Evolutionary conservation across 768 basidiomycete species (phyloP).

Genomic region (Hygrocybe punicea): DNA sequence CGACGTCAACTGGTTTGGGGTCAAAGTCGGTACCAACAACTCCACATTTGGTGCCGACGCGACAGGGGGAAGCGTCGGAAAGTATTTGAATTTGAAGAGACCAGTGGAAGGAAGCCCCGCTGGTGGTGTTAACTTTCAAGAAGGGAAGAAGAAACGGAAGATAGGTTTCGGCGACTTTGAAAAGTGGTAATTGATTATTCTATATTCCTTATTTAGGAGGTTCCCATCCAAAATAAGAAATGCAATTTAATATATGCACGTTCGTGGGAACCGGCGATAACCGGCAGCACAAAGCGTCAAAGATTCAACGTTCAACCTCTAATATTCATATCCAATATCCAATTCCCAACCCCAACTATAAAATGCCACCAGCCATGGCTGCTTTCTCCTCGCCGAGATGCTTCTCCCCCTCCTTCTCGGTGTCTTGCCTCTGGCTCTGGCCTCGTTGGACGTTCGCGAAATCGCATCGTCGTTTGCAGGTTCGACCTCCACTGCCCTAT

Average conservation of each 20-base stretch:
- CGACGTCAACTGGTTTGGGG: slow-evolving; percentile 83
- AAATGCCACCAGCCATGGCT: too few relatives aligned
- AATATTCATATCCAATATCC: too few relatives aligned
- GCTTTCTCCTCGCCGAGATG: too few relatives aligned
- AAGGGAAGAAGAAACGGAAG: slow-evolving; percentile 75
- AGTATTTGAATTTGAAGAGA: slow-evolving; percentile 65
- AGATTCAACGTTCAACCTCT: too few relatives aligned
- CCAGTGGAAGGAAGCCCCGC: slow-evolving; percentile 27
- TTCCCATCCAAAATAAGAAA: too few relatives aligned
- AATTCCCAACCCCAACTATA: too few relatives aligned
- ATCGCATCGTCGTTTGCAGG: slow-evolving; percentile 44
- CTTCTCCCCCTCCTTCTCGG: too few relatives aligned
- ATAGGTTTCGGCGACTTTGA: slow-evolving; percentile 91
- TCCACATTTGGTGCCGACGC: slow-evolving; percentile 29
- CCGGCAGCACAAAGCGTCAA: too few relatives aligned
- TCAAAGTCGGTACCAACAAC: slow-evolving; percentile 61
- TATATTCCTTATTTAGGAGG: too few relatives aligned
- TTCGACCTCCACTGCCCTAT: slow-evolving; percentile 38
- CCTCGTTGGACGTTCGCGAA: neutral
- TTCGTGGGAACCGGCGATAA: too few relatives aligned
- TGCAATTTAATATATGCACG: too few relatives aligned
- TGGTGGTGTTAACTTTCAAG: slow-evolving; percentile 19
- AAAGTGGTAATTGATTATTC: slow-evolving; percentile 54
- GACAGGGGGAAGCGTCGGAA: slow-evolving; percentile 63
- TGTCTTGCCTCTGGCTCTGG: too few relatives aligned